A percentile compares a stretch with the other conserved stretches of the same genome.
Conservation (phyloP, 2,329 filamentous ascomycete species). For the Arachnopeziza araneosa region DNA sequence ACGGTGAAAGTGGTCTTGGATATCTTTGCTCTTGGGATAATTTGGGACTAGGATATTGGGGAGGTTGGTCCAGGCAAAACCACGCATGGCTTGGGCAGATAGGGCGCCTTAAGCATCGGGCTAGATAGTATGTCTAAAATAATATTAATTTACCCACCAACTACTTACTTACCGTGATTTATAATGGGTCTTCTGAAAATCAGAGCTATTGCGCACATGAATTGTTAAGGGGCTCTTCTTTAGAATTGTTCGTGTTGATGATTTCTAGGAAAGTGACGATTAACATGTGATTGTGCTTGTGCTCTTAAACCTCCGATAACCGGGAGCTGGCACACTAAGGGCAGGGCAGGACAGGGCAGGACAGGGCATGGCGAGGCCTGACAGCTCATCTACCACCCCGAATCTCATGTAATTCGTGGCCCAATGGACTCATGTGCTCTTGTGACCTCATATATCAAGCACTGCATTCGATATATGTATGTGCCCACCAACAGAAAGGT, state of each 20-base stretch:
- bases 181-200: too few species aligned
- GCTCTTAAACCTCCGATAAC: not conserved
- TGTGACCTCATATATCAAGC: not conserved
- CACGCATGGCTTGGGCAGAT: not conserved
- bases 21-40: not conserved
- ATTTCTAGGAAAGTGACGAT: too few species aligned
- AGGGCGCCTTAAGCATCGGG: not conserved
- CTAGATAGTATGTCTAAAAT: not conserved
- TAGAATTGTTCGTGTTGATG: too few species aligned
- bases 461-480: not conserved
- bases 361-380: not conserved
- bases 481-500: not conserved
- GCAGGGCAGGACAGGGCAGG: too few species aligned
- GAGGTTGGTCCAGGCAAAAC: not conserved
- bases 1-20: not conserved
- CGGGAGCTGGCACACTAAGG: not conserved
- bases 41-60: not conserved
- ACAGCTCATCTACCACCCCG: not conserved
- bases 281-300: not conserved
- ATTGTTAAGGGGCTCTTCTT: too few species aligned
- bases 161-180: too few species aligned
- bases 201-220: too few species aligned
- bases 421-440: not conserved
- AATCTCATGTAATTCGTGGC: not conserved
- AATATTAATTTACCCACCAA: too few species aligned